These are phyloP conservation scores for Dictyostelium intermedium DNA, from an alignment of 78 protist species.

Conservation along the genomic window DNA sequence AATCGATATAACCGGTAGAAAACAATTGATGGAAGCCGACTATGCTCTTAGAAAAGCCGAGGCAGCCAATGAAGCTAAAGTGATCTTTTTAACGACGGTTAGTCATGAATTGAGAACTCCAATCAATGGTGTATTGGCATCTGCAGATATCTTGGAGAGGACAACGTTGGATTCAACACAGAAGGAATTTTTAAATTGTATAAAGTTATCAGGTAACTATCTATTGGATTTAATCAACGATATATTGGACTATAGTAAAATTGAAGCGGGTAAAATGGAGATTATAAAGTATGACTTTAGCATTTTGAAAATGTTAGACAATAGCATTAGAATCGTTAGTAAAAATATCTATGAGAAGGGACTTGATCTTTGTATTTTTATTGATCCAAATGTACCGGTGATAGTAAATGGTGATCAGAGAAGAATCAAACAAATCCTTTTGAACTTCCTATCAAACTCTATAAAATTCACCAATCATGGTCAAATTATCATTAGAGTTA, in stretches of 20 bases:
- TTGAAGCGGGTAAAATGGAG: constrained; percentile 75
- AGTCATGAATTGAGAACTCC: constrained; percentile 69
- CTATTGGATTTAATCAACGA: constrained; percentile 20
- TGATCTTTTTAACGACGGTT: constrained; percentile 55
- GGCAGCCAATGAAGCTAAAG: constrained; percentile 72
- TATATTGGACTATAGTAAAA: constrained; percentile 68
- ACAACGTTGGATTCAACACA: constrained; percentile 22
- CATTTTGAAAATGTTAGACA: constrained; percentile 57
- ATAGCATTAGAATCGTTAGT: constrained; percentile 20
- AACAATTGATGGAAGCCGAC: constrained; percentile 69
- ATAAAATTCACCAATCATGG: constrained; percentile 65
- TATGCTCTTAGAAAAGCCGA: constrained; percentile 63
- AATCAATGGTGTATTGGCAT: constrained; percentile 55
- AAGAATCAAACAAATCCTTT: constrained; percentile 36
- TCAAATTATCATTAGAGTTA: constrained; percentile 33
- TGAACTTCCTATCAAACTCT: constrained; percentile 58
- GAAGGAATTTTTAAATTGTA: constrained; percentile 25
- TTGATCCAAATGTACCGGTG: constrained; percentile 60
- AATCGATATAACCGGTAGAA: constrained; percentile 62
- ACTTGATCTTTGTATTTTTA: constrained; percentile 15
- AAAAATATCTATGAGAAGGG: constrained; percentile 17
- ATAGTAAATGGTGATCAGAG: constrained; percentile 29
- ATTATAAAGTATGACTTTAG: constrained; percentile 32
- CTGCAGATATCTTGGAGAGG: constrained; percentile 34
- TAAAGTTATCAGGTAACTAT: constrained; percentile 16